Conservation (phyloP, 2,329 filamentous ascomycete species). For the Biscogniauxia marginata region DNA sequence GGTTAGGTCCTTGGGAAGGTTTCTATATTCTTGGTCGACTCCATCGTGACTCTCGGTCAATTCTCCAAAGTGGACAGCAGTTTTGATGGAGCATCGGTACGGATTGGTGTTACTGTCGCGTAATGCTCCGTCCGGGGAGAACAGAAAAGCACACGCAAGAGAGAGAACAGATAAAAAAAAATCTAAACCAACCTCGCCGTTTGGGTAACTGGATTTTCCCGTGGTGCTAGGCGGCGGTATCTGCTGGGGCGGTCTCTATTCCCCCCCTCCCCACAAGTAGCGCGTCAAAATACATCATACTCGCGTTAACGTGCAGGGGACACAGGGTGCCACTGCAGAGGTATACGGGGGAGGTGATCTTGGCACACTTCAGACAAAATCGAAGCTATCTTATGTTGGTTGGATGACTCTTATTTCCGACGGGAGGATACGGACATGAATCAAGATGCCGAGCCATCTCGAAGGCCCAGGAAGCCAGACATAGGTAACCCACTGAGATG, state of each 20-base stretch:
- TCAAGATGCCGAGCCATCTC: background rate
- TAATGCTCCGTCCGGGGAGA: background rate
- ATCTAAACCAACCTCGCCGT: background rate
- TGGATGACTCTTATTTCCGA: background rate
- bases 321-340: background rate
- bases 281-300: background rate
- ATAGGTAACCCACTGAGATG: background rate
- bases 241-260: background rate
- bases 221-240: background rate
- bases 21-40: background rate
- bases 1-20: background rate
- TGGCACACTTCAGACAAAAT: background rate
- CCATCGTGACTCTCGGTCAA: background rate
- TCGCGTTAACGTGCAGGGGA: background rate
- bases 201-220: background rate
- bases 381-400: background rate
- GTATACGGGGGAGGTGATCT: background rate
- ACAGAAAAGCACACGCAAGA: background rate
- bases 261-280: background rate
- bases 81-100: background rate
- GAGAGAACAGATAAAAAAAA: background rate
- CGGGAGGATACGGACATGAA: background rate
- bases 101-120: background rate
- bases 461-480: background rate
- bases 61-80: background rate